A percentile compares a stretch with the other conserved stretches of the same genome.
These are phyloP conservation scores for Talaromyces stipitatus DNA, from an alignment of 495 filamentous ascomycete genomes.

Conservation along the genomic window DNA sequence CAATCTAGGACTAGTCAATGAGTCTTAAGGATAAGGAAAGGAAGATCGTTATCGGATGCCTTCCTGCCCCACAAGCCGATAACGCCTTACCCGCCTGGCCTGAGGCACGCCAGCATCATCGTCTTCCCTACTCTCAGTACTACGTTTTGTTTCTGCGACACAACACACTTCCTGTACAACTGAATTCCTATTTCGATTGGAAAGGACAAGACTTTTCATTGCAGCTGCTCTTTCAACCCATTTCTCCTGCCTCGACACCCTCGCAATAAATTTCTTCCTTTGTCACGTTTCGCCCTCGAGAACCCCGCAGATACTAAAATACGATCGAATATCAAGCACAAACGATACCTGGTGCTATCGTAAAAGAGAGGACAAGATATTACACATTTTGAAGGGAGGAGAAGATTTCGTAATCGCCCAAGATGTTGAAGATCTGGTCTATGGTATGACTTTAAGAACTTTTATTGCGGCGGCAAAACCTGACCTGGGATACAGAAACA, in stretches of 20 bases:
- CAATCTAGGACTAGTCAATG: too few species aligned
- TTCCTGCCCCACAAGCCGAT: not conserved
- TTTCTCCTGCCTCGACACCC: not conserved
- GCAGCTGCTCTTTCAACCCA: not conserved
- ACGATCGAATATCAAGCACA: not conserved
- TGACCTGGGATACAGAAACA: slow-evolving; percentile 57
- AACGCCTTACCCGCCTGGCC: not conserved
- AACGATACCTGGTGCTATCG: not conserved
- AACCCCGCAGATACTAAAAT: not conserved
- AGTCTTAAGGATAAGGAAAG: not conserved
- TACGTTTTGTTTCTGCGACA: not conserved
- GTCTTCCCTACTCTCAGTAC: not conserved
- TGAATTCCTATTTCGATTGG: too few species aligned
- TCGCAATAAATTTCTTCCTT: not conserved
- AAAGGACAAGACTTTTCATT: too few species aligned
- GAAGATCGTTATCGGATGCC: not conserved
- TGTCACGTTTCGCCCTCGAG: not conserved
- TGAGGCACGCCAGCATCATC: not conserved
- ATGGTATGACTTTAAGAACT: slow-evolving; percentile 60
- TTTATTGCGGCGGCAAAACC: not conserved
- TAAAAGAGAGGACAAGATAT: not conserved
- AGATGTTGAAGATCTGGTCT: slow-evolving; percentile 99
- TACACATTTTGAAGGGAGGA: not conserved
- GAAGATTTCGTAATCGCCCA: slow-evolving; percentile 24
- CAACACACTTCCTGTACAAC: too few species aligned